Evolutionary conservation across 1,284 basidiomycete species (phyloP).

Genomic region (Leccinum angustisporum): DNA sequence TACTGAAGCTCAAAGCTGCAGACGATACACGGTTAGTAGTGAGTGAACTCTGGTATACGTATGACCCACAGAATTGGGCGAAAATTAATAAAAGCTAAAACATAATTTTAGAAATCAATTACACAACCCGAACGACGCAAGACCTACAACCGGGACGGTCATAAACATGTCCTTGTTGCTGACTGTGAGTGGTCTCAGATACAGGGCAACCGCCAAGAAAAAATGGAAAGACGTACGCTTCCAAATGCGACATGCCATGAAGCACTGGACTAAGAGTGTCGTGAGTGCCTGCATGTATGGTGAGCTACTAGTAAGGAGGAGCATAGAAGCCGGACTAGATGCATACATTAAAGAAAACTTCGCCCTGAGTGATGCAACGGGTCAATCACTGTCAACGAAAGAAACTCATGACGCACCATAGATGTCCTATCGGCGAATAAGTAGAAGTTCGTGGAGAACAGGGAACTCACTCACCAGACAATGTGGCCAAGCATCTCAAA

Average conservation of each 20-base stretch:
- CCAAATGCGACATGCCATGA: conserved; percentile 32
- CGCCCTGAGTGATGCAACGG: conserved; percentile 22
- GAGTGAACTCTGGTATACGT: background rate
- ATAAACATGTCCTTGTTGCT: conserved; percentile 24
- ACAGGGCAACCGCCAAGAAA: background rate
- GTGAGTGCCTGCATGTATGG: conserved; percentile 26
- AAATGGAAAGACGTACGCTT: conserved; percentile 20
- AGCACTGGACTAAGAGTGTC: conserved; percentile 38
- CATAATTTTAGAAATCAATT: background rate
- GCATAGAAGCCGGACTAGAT: background rate
- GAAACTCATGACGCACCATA: conserved; percentile 27
- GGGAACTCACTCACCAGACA: conserved; percentile 43
- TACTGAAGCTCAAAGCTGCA: conserved; percentile 22
- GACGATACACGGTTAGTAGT: conserved; percentile 5
- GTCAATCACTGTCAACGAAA: conserved; percentile 1
- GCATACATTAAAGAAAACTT: conserved; percentile 37
- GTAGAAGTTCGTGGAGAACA: background rate
- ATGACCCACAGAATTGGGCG: conserved; percentile 49
- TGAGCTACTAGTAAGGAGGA: background rate
- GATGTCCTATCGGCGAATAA: conserved; percentile 40
- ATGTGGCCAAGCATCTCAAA: conserved; percentile 36
- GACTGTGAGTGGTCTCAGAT: conserved; percentile 11
- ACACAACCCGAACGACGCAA: background rate
- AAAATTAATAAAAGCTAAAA: conserved; percentile 37
- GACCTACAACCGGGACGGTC: conserved; percentile 13